Percentiles rank a stretch among this genome's conserved stretches.
Conservation (phyloP, 2,329 filamentous ascomycete species). For the Knoxdaviesia proteae region DNA sequence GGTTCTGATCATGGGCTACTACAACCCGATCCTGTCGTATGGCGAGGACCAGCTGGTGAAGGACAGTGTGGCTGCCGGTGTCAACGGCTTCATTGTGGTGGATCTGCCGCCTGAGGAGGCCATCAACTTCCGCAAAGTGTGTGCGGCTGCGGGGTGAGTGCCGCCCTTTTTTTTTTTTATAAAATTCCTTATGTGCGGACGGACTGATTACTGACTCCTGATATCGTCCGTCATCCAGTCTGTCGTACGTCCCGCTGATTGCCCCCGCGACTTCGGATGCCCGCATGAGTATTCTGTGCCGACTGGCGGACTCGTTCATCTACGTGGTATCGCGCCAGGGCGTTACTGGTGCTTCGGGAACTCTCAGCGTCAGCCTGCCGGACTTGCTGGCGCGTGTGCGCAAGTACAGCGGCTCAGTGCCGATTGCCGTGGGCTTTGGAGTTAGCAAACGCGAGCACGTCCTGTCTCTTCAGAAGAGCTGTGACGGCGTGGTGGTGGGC, state of each 20-base stretch:
- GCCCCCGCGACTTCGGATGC: slow-evolving; percentile 80
- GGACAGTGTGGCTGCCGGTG: slow-evolving; percentile 64
- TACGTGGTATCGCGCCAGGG: slow-evolving; percentile 97
- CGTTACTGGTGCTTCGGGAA: slow-evolving; percentile 76
- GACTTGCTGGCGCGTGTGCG: slow-evolving; percentile 70
- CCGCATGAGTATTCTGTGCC: slow-evolving; percentile 88
- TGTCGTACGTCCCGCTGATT: slow-evolving; percentile 94
- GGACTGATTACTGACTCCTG: slow-evolving; percentile 1
- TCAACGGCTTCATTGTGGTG: slow-evolving; percentile 94
- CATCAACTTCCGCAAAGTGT: slow-evolving; percentile 71
- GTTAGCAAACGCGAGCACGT: slow-evolving; percentile 94
- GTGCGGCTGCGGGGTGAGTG: slow-evolving; percentile 37
- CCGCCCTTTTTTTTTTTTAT: not conserved
- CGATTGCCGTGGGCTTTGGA: slow-evolving; percentile 85
- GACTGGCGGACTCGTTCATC: slow-evolving; percentile 95
- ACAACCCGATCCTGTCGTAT: slow-evolving; percentile 87
- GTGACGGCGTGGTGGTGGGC: slow-evolving; percentile 90
- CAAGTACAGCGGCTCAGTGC: slow-evolving; percentile 75
- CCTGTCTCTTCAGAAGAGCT: slow-evolving; percentile 57
- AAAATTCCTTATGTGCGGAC: not conserved
- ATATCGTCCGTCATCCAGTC: slow-evolving; percentile 18
- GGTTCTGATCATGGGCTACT: slow-evolving; percentile 94
- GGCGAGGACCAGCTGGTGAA: slow-evolving; percentile 76
- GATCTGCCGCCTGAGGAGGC: slow-evolving; percentile 93
- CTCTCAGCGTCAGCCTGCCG: slow-evolving; percentile 62